These are phyloP conservation scores for Suillus placidus DNA, from an alignment of 768 basidiomycete genomes.

Conservation along the genomic window DNA sequence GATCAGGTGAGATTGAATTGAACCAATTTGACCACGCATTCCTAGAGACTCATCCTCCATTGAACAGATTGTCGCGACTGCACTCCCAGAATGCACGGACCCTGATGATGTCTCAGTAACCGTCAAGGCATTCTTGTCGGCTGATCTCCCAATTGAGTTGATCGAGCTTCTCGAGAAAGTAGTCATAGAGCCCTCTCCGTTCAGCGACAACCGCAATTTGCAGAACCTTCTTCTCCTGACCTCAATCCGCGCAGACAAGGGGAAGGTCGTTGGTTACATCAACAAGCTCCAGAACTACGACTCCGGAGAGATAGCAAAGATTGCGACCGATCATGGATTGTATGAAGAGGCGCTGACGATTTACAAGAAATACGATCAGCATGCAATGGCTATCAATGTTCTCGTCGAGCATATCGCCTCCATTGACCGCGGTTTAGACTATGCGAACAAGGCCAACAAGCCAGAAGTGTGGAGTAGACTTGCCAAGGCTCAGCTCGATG, in stretches of 20 bases:
- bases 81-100: constrained; percentile 94
- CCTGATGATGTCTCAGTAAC: constrained; percentile 98
- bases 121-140: constrained; percentile 97
- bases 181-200: constrained; percentile 94
- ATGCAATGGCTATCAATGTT: constrained; percentile 95
- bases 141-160: constrained; percentile 94
- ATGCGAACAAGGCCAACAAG: constrained; percentile 93
- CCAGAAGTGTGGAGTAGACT: constrained; percentile 97
- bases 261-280: constrained; percentile 97
- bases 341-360: constrained; percentile 97
- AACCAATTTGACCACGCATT: not conserved
- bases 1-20: constrained; percentile 65
- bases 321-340: constrained; percentile 93
- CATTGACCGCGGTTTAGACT: constrained; percentile 94
- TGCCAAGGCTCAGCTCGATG: constrained; percentile 98
- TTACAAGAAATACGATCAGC: constrained; percentile 96
- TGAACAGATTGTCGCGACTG: constrained; percentile 84
- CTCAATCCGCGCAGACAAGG: constrained; percentile 96
- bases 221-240: constrained; percentile 95
- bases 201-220: constrained; percentile 95
- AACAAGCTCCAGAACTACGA: constrained; percentile 97
- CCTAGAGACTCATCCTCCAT: not conserved
- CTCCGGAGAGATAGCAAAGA: constrained; percentile 90
- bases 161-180: constrained; percentile 99
- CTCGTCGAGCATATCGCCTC: constrained; percentile 98